A percentile compares a stretch with the other conserved stretches of the same genome.
phyloP scores from a whole-genome alignment of 331 rosid species.

The Acacia concinna region DNA sequence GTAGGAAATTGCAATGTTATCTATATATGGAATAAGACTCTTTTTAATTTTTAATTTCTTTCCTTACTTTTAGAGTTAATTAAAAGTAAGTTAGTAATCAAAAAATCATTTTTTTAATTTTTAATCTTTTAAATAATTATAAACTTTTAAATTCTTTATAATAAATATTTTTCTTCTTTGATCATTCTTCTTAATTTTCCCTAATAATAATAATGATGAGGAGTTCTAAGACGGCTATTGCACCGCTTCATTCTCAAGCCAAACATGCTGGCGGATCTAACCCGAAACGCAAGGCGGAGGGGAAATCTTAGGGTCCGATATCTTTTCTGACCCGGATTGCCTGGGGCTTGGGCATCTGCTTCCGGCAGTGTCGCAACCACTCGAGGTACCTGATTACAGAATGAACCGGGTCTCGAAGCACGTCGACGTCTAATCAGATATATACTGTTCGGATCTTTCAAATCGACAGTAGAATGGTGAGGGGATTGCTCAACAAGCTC shows the following conservation, averaged over 20 bases:
- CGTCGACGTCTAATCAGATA: not conserved
- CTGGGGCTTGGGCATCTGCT: not conserved
- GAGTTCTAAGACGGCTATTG: too few relatives aligned
- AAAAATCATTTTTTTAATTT: too few relatives aligned
- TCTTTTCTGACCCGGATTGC: not conserved
- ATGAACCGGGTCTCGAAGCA: not conserved
- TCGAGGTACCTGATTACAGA: not conserved
- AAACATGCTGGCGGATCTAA: not conserved
- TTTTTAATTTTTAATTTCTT: too few relatives aligned
- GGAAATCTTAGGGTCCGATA: not conserved
- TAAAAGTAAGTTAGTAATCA: too few relatives aligned
- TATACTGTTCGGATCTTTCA: not conserved
- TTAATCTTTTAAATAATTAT: too few relatives aligned
- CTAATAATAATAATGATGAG: too few relatives aligned
- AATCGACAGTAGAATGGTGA: slow-evolving; percentile 54
- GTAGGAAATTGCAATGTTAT: too few relatives aligned
- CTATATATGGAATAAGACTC: too few relatives aligned
- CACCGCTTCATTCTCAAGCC: not conserved
- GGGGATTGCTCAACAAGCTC: slow-evolving; percentile 75
- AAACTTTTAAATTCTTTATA: too few relatives aligned
- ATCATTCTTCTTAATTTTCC: too few relatives aligned
- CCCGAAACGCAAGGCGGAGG: not conserved
- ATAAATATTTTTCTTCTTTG: too few relatives aligned
- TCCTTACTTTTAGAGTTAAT: too few relatives aligned
- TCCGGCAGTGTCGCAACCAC: not conserved